phyloP scores from a whole-genome alignment of 1,284 basidiomycete species.

The Cryptococcus deneoformans region DNA sequence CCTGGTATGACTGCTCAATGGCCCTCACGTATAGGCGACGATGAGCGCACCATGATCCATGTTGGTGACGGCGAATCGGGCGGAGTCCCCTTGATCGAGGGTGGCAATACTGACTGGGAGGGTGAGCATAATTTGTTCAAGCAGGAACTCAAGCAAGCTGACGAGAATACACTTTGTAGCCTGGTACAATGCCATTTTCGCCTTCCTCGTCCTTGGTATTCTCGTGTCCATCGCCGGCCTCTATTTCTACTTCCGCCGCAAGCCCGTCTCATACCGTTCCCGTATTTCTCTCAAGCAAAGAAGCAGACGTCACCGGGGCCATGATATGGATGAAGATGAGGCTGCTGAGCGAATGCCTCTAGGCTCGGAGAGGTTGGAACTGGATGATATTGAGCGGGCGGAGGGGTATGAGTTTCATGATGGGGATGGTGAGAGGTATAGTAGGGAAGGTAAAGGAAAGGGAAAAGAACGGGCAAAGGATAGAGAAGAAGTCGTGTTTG shows the following conservation, averaged over 20 bases:
- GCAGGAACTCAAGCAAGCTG: neutral
- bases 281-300: neutral
- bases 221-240: constrained; percentile 65
- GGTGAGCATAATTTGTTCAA: constrained; percentile 52
- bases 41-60: constrained; percentile 36
- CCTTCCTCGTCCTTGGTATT: constrained; percentile 73
- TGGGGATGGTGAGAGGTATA: constrained; percentile 22
- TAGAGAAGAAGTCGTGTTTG: constrained; percentile 53
- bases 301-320: neutral
- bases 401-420: constrained; percentile 42
- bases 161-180: constrained; percentile 51
- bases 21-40: constrained; percentile 36
- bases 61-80: constrained; percentile 24
- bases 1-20: constrained; percentile 66
- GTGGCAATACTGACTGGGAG: constrained; percentile 75
- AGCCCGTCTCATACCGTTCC: constrained; percentile 24
- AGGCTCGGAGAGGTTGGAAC: constrained; percentile 46
- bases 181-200: constrained; percentile 85
- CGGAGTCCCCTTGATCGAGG: constrained; percentile 58
- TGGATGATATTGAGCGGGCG: constrained; percentile 38
- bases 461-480: constrained; percentile 41
- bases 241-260: constrained; percentile 37
- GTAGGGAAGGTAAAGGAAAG: constrained; percentile 24
- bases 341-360: constrained; percentile 62
- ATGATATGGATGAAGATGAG: constrained; percentile 20